Evolutionary conservation across 2,329 filamentous ascomycete genomes (phyloP), one percentile per base, ranked within the genome.

Genomic region (Neonectria faginata): DNA sequence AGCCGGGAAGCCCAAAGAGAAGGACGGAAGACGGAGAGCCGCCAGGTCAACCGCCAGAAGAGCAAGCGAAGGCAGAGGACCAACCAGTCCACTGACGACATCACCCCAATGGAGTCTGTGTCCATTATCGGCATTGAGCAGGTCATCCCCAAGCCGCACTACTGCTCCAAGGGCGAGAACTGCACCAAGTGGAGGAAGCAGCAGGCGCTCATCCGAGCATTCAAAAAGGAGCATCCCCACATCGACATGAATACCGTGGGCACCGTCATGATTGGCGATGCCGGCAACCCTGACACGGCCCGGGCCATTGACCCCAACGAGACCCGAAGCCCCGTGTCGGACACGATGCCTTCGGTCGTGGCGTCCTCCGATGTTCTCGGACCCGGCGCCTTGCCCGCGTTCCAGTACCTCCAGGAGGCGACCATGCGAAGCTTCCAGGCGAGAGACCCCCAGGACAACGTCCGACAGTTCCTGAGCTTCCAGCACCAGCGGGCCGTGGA

Each of bases 61-160:
- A 79, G 81, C 64, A 78, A 78, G 50, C 75, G 77, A 44, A 79
- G 77, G 62, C 79, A 78, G 68, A 80, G 79, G 62, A 72, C 76
- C 68, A 80, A 79, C 61, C 71, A 76, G 8, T 78, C 82, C 12
- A 77, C 82, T 57, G 87, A 89, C 67, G 91, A 94, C 51, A 91
- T 96, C 75, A 90, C 90, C 1, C 93, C 93, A 2, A 86, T 90
- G 63, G 92, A 97, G 77, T 95, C 93, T 1, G 90, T 96, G 4
- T 97, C 93, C 0, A 97, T 97, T 71, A 93, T 97, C 36, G 94
- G 92, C 29, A 97, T 97, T 67, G 94, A 97, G 80, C 93, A 97
- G 78, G 83, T 96, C 58, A 86, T 97, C 59, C 94, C 94, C 5
- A 94, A 93, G 80, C 88, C 91, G 16, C 94, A 97, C 79, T 86